Base-by-base conservation (phyloP, 129 eudicot species). In the Artemisia tridentata region DNA sequence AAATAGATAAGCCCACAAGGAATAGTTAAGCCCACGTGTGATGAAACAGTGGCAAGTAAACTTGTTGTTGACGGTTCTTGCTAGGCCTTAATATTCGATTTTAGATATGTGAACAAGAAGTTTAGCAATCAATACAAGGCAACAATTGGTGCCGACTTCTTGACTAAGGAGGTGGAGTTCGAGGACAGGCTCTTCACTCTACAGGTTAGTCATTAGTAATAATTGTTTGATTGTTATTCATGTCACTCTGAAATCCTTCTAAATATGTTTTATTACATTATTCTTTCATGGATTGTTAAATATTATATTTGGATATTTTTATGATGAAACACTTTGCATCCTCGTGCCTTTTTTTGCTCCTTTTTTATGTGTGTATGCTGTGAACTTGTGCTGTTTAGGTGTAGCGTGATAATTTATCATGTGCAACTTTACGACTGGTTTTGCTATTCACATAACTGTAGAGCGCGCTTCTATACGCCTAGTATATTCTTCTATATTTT, bases 121-220 rank as follows among this genome's bases (percentile, higher is more conserved):
- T 92, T 92, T 69, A 92, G 96, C 85, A 89, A 83, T 81, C 98
- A 92, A 23, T 92, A 92, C 89, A 92, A 92, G 91, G 98, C 98
- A 3, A 92, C 98, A 2, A 92, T 92, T 27, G 98, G 98, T 61
- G 98, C 98, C 11, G 98, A 92, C 87, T 92, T 92, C 89, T 79
- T 92, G 92, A 92, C 98, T 13, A 92, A 92, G 81, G 98, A 92
- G 79, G 96, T 92, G 73, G 92, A 92, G 72, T 92, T 90, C 76
- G 98, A 92, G 72, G 98, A 92, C 47, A 80, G 98, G 79, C 98
- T 92, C 63, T 92, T 92, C 84, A 92, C 98, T 81, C 83, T 92
- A 41, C 98, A 92, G 96, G 98, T 89, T 59, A 48, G 80, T 72
- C 5, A 0, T 81, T 53, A 41, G 66, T 66, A 17, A n/a, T 57